phyloP scores from a whole-genome alignment of 495 filamentous ascomycete species.

The Penicillium nucicola region DNA sequence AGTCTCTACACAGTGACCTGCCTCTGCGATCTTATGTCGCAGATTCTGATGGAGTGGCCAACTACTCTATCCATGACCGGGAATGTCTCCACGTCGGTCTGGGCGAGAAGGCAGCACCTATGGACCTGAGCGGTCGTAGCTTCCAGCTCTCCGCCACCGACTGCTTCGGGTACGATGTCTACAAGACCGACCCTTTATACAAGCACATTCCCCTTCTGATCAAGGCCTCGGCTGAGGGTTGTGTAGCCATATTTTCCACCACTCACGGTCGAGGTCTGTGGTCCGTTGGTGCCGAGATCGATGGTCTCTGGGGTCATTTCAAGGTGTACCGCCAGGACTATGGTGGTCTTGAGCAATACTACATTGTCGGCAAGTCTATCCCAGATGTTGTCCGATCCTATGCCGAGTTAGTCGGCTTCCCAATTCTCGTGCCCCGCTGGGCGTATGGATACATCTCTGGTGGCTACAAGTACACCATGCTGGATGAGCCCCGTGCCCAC shows the following conservation, averaged over 20 bases:
- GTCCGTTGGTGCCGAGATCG: conserved; percentile 66
- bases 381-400: conserved; percentile 62
- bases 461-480: conserved; percentile 67
- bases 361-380: conserved; percentile 62
- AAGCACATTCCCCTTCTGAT: conserved; percentile 70
- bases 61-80: conserved; percentile 57
- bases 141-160: conserved; percentile 66
- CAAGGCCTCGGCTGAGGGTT: conserved; percentile 56
- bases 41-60: conserved; percentile 54
- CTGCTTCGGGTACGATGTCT: conserved; percentile 67
- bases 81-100: conserved; percentile 61
- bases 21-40: conserved; percentile 59
- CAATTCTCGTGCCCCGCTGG: conserved; percentile 61
- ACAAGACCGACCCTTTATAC: conserved; percentile 68
- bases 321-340: conserved; percentile 69
- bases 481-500: conserved; percentile 57
- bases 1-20: conserved; percentile 55
- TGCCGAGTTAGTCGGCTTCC: conserved; percentile 63
- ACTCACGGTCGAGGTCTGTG: conserved; percentile 61
- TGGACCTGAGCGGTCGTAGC: conserved; percentile 64
- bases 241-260: conserved; percentile 64
- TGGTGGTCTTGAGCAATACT: conserved; percentile 67
- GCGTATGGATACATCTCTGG: conserved; percentile 67
- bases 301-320: conserved; percentile 67
- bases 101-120: conserved; percentile 67